Evolutionary conservation across 257 asterid species (phyloP).

Genomic region (Forsythia viridissima): DNA sequence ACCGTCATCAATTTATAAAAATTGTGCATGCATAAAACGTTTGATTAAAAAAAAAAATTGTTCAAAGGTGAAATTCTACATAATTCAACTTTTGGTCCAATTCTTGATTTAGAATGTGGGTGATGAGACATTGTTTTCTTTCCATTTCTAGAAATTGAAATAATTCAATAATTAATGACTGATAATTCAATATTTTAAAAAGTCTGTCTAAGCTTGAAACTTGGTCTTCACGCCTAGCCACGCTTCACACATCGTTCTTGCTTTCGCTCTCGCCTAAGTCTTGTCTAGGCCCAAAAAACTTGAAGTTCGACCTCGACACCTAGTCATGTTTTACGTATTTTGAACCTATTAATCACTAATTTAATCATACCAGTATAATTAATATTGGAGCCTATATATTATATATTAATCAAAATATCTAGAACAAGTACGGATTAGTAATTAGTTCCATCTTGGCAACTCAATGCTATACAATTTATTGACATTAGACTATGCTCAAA

Average conservation of each 20-base stretch:
- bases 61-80: constrained; percentile 29
- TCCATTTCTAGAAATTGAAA: neutral
- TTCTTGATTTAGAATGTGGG: constrained; percentile 25
- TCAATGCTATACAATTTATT: neutral
- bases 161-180: too few species aligned
- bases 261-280: too few species aligned
- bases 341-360: neutral
- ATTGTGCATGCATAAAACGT: neutral
- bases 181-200: too few species aligned
- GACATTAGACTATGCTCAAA: neutral
- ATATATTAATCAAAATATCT: neutral
- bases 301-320: too few species aligned
- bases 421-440: neutral
- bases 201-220: too few species aligned
- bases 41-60: neutral
- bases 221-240: too few species aligned
- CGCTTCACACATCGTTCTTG: too few species aligned
- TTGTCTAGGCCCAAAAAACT: too few species aligned
- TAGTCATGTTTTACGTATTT: too few species aligned
- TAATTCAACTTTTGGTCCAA: constrained; percentile 31
- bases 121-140: neutral
- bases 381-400: too few species aligned
- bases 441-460: neutral
- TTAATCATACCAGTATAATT: too few species aligned
- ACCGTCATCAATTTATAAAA: too few species aligned